Evolutionary conservation across 2,329 filamentous ascomycete genomes (phyloP), one percentile per base, ranked within the genome.

Genomic region (Penicillium sp.): DNA sequence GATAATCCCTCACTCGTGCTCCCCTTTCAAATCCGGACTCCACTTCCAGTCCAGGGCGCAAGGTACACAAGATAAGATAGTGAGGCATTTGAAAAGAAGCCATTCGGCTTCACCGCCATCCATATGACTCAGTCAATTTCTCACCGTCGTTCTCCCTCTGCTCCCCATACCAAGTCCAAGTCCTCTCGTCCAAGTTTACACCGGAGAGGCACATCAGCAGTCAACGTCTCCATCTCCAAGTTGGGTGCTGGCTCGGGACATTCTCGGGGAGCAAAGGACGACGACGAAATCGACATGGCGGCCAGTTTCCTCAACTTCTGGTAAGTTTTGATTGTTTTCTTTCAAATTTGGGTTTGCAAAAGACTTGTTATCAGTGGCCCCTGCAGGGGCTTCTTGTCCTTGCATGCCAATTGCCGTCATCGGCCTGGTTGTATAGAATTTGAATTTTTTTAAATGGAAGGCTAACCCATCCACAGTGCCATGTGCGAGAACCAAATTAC

Each of bases 401-500:
- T 26, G 53, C 65, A 65, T 65, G 55, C 65, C 54, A 46, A 37
- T 44, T 57, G 46, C 56, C 57, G 56, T 58, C 59, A 59, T 57
- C 21, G 35, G 31, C 22, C 31, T 31, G n/a, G 16, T 53, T 37
- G 46, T 46, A 42, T 31, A 21, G 19, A 45, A 27, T 26, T 29
- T 27, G 3, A 11, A 11, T 29, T 11, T 29, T 46, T 49, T 48
- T 35, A 57, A 55, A 57, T 54, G 50, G 49, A 43, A 58, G 61
- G 63, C 68, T 73, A 62, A 74, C 65, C 56, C 59, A 53, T 56
- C 61, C 48, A 31, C 67, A 87, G 85, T 73, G 82, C 85, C 61
- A 86, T 82, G 68, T 88, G 85, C 72, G 85, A 88, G 71, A 86
- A 81, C 71, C 85, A 87, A 74, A 87, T 88, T 65, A 81, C 84